Evolutionary conservation across 2,329 filamentous ascomycete species (phyloP).

Genomic region (Cercospora sp.): DNA sequence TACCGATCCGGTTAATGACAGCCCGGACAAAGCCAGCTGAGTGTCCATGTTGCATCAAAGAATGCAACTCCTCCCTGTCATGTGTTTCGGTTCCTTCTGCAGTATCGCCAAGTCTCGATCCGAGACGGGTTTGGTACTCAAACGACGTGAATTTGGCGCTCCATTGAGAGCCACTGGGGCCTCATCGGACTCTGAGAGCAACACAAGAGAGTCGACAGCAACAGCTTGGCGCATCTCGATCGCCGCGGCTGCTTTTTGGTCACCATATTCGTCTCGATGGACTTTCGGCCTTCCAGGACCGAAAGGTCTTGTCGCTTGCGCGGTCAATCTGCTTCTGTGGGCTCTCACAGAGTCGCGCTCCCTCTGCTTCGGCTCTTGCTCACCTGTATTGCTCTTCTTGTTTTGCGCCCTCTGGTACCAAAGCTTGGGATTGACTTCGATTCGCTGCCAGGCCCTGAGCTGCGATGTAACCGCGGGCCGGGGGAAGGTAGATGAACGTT

Average conservation of each 20-base stretch:
- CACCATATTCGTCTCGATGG: background rate
- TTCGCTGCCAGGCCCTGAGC: background rate
- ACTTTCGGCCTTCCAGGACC: too few relatives aligned
- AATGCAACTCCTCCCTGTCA: too few relatives aligned
- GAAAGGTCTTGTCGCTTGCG: too few relatives aligned
- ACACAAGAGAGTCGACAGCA: background rate
- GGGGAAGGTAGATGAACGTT: background rate
- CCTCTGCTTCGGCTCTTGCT: too few relatives aligned
- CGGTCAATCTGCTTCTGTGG: too few relatives aligned
- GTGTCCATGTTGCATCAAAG: too few relatives aligned
- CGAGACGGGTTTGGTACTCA: background rate
- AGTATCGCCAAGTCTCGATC: background rate
- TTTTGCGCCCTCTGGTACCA: too few relatives aligned
- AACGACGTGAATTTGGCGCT: background rate
- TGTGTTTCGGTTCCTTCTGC: background rate
- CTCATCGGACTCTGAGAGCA: background rate
- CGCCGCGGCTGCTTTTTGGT: background rate
- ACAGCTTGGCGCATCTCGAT: background rate
- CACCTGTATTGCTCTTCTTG: too few relatives aligned
- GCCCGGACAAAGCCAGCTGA: too few relatives aligned
- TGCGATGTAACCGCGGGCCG: background rate
- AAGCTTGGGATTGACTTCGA: too few relatives aligned
- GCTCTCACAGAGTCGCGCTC: too few relatives aligned
- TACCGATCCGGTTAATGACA: too few relatives aligned
- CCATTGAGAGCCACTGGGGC: background rate